Evolutionary conservation across 2,329 filamentous ascomycete species (phyloP).

Genomic region (Myriosclerotinia duriaeana): DNA sequence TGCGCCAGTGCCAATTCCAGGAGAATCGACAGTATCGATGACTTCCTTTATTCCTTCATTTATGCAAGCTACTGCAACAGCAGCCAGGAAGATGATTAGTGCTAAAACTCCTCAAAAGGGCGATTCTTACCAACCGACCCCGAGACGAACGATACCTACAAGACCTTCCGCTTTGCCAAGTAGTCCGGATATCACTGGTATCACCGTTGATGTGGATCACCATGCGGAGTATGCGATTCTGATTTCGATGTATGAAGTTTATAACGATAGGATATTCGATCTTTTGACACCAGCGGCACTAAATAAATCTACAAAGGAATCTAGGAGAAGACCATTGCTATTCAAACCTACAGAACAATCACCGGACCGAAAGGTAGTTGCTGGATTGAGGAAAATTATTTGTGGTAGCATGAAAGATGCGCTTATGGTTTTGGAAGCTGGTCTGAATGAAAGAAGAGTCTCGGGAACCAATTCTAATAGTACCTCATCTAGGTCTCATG

Average conservation of each 20-base stretch:
- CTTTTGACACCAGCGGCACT: constrained; percentile 68
- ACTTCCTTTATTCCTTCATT: constrained; percentile 35
- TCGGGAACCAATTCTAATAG: constrained; percentile 92
- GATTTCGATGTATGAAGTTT: constrained; percentile 98
- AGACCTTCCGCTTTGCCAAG: constrained; percentile 71
- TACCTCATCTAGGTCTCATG: constrained; percentile 87
- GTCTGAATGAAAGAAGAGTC: constrained; percentile 80
- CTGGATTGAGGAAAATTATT: constrained; percentile 85
- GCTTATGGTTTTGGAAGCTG: constrained; percentile 84
- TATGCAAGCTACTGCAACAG: constrained; percentile 37
- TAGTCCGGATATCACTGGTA: constrained; percentile 69
- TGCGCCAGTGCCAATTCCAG: constrained; percentile 24
- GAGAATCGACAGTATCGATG: constrained; percentile 26
- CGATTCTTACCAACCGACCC: constrained; percentile 52
- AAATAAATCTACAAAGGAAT: constrained; percentile 64
- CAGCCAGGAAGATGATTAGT: constrained; percentile 41
- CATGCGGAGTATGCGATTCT: constrained; percentile 81
- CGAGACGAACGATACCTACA: constrained; percentile 61
- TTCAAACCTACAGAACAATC: constrained; percentile 92
- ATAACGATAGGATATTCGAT: constrained; percentile 97
- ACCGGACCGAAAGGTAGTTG: constrained; percentile 90
- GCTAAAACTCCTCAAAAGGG: constrained; percentile 50
- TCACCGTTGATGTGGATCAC: constrained; percentile 65
- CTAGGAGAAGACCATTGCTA: constrained; percentile 73
- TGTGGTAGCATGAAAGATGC: constrained; percentile 82